These are phyloP conservation scores for Cucurbita maxima DNA, from an alignment of 306 rosid species.

Conservation along the genomic window DNA sequence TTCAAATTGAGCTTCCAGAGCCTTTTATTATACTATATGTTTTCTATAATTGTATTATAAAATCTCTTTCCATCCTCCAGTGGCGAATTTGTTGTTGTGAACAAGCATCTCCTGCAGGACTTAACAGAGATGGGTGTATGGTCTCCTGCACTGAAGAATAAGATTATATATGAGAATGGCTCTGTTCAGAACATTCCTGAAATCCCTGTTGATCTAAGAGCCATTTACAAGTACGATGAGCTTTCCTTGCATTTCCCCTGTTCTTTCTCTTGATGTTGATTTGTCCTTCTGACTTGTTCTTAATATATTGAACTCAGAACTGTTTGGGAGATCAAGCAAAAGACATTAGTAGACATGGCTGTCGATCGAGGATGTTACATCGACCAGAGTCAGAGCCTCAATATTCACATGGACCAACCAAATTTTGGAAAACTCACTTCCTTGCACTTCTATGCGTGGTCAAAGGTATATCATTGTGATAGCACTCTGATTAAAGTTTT, in stretches of 20 bases:
- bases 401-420: constrained; percentile 88
- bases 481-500: background rate
- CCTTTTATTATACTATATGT: background rate
- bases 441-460: constrained; percentile 84
- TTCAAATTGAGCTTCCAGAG: background rate
- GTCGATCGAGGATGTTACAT: constrained; percentile 77
- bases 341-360: constrained; percentile 84
- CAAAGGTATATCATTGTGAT: constrained; percentile 32
- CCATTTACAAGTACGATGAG: constrained; percentile 51
- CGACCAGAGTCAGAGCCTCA: constrained; percentile 87
- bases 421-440: constrained; percentile 81
- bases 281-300: constrained; percentile 8
- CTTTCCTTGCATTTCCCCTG: background rate
- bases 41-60: background rate
- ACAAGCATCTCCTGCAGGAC: constrained; percentile 77
- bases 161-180: constrained; percentile 55
- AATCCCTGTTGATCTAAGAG: constrained; percentile 53
- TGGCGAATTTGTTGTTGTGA: constrained; percentile 91
- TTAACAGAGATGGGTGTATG: constrained; percentile 84
- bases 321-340: constrained; percentile 95
- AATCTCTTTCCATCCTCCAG: constrained; percentile 20
- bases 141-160: constrained; percentile 62
- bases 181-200: constrained; percentile 57
- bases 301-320: constrained; percentile 35
- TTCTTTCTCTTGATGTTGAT: background rate